phyloP scores from a whole-genome alignment of 495 filamentous ascomycete species.

The Trichocladium uniseriatum region DNA sequence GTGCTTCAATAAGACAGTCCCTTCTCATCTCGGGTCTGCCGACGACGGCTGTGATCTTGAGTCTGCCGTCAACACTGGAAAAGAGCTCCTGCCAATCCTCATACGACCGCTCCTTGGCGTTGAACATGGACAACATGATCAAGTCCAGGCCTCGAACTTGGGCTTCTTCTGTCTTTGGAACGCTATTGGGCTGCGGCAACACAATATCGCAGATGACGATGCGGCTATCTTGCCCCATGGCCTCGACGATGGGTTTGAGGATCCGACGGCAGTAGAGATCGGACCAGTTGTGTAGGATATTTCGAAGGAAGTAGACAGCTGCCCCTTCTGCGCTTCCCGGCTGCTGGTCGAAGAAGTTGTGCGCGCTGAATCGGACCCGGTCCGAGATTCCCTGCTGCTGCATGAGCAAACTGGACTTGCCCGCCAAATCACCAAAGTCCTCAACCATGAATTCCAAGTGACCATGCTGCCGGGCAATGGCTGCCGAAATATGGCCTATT shows the following conservation, averaged over 20 bases:
- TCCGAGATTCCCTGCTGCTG: slow-evolving; percentile 1
- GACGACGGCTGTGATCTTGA: slow-evolving; percentile 5
- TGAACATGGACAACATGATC: slow-evolving; percentile 15
- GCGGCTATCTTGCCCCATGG: slow-evolving; percentile 26
- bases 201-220: slow-evolving; percentile 29
- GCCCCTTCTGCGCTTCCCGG: slow-evolving; percentile 18
- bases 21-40: slow-evolving; percentile 9
- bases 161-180: slow-evolving; percentile 4
- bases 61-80: slow-evolving; percentile 7
- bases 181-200: slow-evolving; percentile 20
- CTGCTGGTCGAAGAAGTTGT: slow-evolving; percentile 34
- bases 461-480: slow-evolving; percentile 26
- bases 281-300: slow-evolving; percentile 38
- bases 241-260: slow-evolving; percentile 26
- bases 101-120: slow-evolving; percentile 9
- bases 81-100: slow-evolving; percentile 14
- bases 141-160: slow-evolving; percentile 11
- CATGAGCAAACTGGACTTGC: not conserved
- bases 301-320: slow-evolving; percentile 32
- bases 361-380: slow-evolving; percentile 22
- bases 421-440: slow-evolving; percentile 20
- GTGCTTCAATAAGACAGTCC: slow-evolving; percentile 10
- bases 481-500: slow-evolving; percentile 31
- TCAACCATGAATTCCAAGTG: slow-evolving; percentile 31
- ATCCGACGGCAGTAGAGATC: slow-evolving; percentile 30